Conservation (phyloP, 1,284 basidiomycete genomes). For the Ganoderma lingzhi region DNA sequence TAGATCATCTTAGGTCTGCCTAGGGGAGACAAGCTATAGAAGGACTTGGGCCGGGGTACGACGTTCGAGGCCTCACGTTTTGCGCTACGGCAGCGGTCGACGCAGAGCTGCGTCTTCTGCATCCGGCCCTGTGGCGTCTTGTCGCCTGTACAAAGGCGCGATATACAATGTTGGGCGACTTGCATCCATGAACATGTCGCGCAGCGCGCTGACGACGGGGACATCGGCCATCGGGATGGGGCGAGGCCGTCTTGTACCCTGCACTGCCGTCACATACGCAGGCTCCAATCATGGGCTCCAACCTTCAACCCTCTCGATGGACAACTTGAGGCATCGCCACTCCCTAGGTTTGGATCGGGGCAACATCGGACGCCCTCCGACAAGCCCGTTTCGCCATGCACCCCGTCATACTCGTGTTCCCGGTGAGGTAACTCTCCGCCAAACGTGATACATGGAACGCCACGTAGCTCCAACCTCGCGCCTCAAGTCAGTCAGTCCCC, state of each 20-base stretch:
- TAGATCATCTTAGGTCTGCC: too few relatives aligned
- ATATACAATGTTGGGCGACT: too few relatives aligned
- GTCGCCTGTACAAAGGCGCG: too few relatives aligned
- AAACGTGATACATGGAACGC: not conserved
- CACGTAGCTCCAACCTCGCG: not conserved
- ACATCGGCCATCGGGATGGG: not conserved
- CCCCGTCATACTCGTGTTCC: not conserved
- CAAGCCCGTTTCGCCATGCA: not conserved
- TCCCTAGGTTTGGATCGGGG: not conserved
- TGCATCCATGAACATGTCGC: too few relatives aligned
- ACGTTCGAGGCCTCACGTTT: not conserved
- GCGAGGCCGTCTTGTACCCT: too few relatives aligned
- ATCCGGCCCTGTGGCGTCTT: not conserved
- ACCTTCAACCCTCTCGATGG: not conserved
- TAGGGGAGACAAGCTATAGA: not conserved
- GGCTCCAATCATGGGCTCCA: not conserved
- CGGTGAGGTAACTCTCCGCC: not conserved
- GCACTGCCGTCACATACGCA: not conserved
- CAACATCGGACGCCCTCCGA: not conserved
- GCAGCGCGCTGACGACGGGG: not conserved
- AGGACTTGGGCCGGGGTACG: not conserved
- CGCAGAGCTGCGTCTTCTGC: not conserved
- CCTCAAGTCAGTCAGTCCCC: not conserved
- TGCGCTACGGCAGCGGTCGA: not conserved
- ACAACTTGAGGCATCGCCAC: not conserved